Conservation (phyloP, 2,329 filamentous ascomycete genomes). For the Ascochyta koolunga region DNA sequence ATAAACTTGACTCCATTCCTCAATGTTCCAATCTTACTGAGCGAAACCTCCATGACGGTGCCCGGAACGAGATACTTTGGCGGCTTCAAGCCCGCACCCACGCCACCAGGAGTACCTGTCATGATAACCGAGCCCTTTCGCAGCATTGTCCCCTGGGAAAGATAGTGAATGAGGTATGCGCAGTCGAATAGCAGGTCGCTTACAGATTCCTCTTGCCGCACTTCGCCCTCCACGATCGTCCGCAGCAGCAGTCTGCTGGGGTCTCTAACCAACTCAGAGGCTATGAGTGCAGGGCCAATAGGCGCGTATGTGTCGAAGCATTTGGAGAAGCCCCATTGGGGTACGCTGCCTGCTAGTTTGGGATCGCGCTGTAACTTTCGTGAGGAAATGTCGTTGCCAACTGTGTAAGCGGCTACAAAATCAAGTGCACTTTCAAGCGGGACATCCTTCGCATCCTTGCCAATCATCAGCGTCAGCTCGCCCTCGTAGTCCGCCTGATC, state of each 20-base stretch:
- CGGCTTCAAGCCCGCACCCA: no score
- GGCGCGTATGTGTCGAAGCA: conserved; percentile 61
- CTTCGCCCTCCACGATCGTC: no score
- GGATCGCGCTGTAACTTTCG: conserved; percentile 41
- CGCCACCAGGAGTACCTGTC: no score
- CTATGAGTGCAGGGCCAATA: conserved; percentile 57
- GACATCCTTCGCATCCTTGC: conserved; percentile 54
- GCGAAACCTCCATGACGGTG: no score
- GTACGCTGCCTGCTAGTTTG: conserved; percentile 23
- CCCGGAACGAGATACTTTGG: no score
- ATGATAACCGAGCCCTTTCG: no score
- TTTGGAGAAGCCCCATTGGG: conserved; percentile 64
- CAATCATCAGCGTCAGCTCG: conserved; percentile 60
- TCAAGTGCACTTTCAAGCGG: conserved; percentile 52
- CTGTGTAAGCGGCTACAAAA: conserved; percentile 61
- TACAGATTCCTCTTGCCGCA: no score
- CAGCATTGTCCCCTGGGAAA: no score
- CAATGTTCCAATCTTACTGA: no score
- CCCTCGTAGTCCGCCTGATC: conserved; percentile 59
- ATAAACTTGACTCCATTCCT: no score
- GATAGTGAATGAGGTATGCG: no score
- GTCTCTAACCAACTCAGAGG: conserved; percentile 51
- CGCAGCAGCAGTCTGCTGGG: background rate
- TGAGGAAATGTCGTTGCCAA: conserved; percentile 46
- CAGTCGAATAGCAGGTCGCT: no score